These are phyloP conservation scores for Fusarium xyrophilum DNA, from an alignment of 2,329 filamentous ascomycete species.

Conservation along the genomic window DNA sequence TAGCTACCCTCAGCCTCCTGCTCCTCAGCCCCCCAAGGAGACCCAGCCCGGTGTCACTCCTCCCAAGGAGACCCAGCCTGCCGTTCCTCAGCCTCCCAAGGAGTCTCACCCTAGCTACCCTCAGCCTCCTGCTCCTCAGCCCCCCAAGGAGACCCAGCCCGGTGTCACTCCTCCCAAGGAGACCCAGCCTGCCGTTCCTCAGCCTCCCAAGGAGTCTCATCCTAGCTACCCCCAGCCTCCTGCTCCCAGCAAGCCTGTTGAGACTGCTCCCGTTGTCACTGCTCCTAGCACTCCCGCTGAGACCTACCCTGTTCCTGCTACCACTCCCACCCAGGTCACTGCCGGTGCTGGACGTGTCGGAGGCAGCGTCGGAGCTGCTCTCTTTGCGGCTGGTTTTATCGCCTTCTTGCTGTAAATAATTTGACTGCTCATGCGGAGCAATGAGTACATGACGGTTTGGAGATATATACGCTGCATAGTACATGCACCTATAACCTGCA, in stretches of 20 bases:
- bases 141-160: constrained; percentile 3
- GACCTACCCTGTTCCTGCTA: constrained; percentile 9
- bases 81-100: neutral
- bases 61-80: no score
- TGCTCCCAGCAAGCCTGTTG: constrained; percentile 2
- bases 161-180: neutral
- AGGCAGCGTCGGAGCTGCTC: constrained; percentile 4
- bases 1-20: neutral
- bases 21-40: constrained; percentile 1
- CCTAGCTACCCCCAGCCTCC: constrained; percentile 3
- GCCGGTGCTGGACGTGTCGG: constrained; percentile 20
- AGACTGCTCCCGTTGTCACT: constrained; percentile 5
- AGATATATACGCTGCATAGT: constrained; percentile 18
- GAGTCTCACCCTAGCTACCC: neutral
- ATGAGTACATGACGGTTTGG: constrained; percentile 14
- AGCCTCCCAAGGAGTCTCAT: constrained; percentile 3
- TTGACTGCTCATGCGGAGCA: constrained; percentile 19
- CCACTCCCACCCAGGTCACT: constrained; percentile 3
- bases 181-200: neutral
- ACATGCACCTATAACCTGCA: constrained; percentile 25
- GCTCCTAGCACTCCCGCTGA: neutral
- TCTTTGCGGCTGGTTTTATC: constrained; percentile 21
- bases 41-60: no score
- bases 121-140: neutral
- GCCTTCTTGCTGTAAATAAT: constrained; percentile 26